Conservation (phyloP, 139 green algal species). For the Chlorella sp. region DNA sequence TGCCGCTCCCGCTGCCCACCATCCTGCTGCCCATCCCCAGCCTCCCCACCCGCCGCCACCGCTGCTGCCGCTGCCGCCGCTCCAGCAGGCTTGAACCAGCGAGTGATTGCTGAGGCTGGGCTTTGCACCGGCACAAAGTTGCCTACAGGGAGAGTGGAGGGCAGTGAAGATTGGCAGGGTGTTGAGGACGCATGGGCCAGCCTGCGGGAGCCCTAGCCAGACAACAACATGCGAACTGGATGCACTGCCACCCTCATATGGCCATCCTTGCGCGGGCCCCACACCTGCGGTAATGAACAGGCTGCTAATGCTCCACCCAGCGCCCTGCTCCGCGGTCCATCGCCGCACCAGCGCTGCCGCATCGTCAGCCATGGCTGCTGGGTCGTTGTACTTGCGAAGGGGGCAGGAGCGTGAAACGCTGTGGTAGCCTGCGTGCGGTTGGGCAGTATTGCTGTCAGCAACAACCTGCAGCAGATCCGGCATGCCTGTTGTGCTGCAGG, state of each 20-base stretch:
- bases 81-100: conserved; percentile 39
- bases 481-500: no score
- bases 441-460: no score
- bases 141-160: no score
- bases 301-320: conserved; percentile 55
- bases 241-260: no score
- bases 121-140: conserved; percentile 61
- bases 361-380: conserved; percentile 63
- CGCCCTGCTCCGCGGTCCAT: conserved; percentile 35
- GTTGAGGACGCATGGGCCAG: no score
- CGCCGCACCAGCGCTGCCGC: conserved; percentile 61
- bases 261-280: no score
- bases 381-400: conserved; percentile 42
- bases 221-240: no score
- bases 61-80: neutral
- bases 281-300: conserved; percentile 45
- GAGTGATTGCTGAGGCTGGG: conserved; percentile 62
- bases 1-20: neutral
- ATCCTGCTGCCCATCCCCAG: neutral
- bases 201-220: no score
- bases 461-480: no score
- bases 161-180: no score
- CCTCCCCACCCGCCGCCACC: neutral
- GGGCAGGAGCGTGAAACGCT: conserved; percentile 50
- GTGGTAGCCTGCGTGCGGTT: neutral